Evolutionary conservation across 306 rosid genomes (phyloP), one percentile per base, ranked within the genome.

Genomic region (Oemleria cerasiformis): DNA sequence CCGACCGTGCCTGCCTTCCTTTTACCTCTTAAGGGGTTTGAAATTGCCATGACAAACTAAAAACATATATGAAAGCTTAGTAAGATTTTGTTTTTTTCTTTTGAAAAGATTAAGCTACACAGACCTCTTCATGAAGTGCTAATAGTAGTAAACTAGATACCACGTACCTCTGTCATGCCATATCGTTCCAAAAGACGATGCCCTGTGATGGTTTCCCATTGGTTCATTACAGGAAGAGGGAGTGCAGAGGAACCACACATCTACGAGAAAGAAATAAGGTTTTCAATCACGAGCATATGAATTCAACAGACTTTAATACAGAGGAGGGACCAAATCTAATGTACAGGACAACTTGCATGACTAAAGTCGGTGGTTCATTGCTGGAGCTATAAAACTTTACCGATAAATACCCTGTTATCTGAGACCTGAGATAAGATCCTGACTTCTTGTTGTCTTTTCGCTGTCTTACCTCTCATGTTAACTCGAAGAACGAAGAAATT

Each of bases 181-280:
- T 89, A 91, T 76, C 98, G 83, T 81, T 94, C 98, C 85, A 94
- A 87, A 73, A 94, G 86, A 75, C 90, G 78, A 77, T 94, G 98
- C 53, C 95, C 97, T 15, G 96, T 89, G 73, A 91, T 86, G 72
- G 71, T 77, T 77, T 91, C 90, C 98, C 98, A 94, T 75, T 86
- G 87, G 73, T 84, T 88, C 97, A 89, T 87, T 80, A 91, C 85
- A 65, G 98, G 97, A 72, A 81, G 79, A 73, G 97, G 98, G 73
- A 94, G 97, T 16, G 96, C 98, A 54, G 98, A 89, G 77, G 98
- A 93, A 67, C 98, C 98, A 86, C 98, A 87, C 98, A 94, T 94
- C 98, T 94, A 75, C 6, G 23, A 54, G 41, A 53, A 47, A 38
- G 9, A 63, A 41, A 48, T 38, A 64, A 41, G 38, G 41, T 47